phyloP scores from a whole-genome alignment of 2,329 filamentous ascomycete species.

The Zymoseptoria ardabiliae region DNA sequence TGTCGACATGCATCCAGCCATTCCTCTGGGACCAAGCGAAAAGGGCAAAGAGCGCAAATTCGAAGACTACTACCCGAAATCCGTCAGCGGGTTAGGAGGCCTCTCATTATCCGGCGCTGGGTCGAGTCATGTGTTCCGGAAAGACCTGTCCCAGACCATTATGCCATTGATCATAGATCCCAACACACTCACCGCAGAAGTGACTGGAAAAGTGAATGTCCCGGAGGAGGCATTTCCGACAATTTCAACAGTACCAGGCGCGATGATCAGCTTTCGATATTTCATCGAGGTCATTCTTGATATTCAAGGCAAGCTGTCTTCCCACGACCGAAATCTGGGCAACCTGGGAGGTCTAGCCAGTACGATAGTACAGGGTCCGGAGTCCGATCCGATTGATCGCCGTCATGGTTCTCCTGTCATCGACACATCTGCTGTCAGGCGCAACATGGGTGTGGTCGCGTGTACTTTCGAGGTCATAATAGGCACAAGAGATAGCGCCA shows the following conservation, averaged over 20 bases:
- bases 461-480: slow-evolving; percentile 81
- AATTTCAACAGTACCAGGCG: slow-evolving; percentile 79
- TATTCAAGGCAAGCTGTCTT: slow-evolving; percentile 74
- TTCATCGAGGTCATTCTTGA: slow-evolving; percentile 90
- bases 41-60: slow-evolving; percentile 64
- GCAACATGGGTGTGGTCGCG: slow-evolving; percentile 86
- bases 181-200: slow-evolving; percentile 63
- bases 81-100: slow-evolving; percentile 76
- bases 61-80: slow-evolving; percentile 81
- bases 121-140: slow-evolving; percentile 87
- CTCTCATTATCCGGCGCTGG: slow-evolving; percentile 79
- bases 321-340: slow-evolving; percentile 52
- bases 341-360: slow-evolving; percentile 21
- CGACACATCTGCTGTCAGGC: slow-evolving; percentile 76
- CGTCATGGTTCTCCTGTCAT: slow-evolving; percentile 54
- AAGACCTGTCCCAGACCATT: slow-evolving; percentile 84
- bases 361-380: slow-evolving; percentile 12
- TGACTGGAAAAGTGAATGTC: slow-evolving; percentile 76
- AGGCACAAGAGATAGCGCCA: slow-evolving; percentile 69
- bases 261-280: slow-evolving; percentile 93
- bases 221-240: slow-evolving; percentile 90
- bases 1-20: slow-evolving; percentile 69
- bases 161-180: slow-evolving; percentile 86
- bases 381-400: slow-evolving; percentile 6
- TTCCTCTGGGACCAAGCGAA: slow-evolving; percentile 54